Conservation (phyloP, 306 rosid species). For the Pyrus bretschneideri region DNA sequence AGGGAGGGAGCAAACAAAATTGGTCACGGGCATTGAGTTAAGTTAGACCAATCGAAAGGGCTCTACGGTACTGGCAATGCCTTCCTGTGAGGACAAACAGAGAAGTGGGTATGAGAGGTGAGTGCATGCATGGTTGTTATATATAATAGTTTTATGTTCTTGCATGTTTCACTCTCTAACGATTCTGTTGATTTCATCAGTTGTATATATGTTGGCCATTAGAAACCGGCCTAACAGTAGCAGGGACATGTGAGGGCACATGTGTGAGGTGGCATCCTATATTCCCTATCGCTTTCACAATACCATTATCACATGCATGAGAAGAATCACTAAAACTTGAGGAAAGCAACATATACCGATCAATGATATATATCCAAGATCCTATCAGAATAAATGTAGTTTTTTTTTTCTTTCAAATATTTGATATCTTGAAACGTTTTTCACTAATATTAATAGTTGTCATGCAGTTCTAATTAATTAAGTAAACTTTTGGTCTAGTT, state of each 20-base stretch:
- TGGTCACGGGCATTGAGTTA: conserved; percentile 46
- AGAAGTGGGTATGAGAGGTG: neutral
- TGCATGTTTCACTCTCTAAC: no score
- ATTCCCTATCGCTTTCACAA: conserved; percentile 21
- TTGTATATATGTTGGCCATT: conserved; percentile 8
- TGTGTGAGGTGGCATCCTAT: conserved; percentile 10
- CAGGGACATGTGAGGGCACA: conserved; percentile 34
- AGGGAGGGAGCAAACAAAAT: conserved; percentile 2
- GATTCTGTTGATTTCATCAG: neutral
- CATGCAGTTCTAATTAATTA: no score
- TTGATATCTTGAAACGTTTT: no score
- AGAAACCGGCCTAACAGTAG: neutral
- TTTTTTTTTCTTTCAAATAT: neutral
- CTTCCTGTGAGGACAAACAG: conserved; percentile 32
- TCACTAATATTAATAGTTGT: no score
- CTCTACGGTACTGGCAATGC: conserved; percentile 1
- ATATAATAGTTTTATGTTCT: no score
- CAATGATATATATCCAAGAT: neutral
- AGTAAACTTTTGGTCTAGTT: no score
- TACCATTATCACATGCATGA: conserved; percentile 28
- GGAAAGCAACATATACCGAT: neutral
- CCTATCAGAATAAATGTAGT: neutral
- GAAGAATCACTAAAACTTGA: neutral
- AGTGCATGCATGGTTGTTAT: no score
- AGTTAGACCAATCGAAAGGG: conserved; percentile 3